These are phyloP conservation scores for Eutrema heterophyllum DNA, from an alignment of 345 rosid genomes.

Conservation along the genomic window DNA sequence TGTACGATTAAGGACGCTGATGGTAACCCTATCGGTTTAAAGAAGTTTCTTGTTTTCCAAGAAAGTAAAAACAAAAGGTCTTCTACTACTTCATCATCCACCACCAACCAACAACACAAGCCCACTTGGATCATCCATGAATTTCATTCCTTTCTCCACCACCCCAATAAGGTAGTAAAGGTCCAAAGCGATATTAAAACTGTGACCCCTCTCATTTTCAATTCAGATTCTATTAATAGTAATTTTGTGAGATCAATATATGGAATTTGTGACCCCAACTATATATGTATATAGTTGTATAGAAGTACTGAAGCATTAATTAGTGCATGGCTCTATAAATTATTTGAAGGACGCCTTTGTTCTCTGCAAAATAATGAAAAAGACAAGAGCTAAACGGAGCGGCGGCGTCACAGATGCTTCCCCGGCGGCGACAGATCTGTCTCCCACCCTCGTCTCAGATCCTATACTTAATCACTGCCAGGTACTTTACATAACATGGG, in stretches of 20 bases:
- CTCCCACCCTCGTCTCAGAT: neutral
- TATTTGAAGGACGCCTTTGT: constrained; percentile 21
- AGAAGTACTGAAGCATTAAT: neutral
- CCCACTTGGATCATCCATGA: constrained; percentile 25
- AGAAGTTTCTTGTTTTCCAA: constrained; percentile 25
- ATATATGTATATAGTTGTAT: neutral
- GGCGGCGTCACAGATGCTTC: neutral
- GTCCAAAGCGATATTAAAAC: neutral
- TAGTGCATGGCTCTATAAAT: neutral
- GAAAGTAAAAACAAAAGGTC: constrained; percentile 12
- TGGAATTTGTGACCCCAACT: neutral
- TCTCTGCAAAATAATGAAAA: constrained; percentile 24
- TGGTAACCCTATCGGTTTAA: constrained; percentile 25
- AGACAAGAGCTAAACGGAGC: neutral
- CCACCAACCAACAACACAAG: neutral
- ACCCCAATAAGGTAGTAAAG: constrained; percentile 24
- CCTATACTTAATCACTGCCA: neutral
- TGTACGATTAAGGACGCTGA: constrained; percentile 10
- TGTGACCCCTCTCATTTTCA: neutral
- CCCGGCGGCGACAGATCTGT: neutral
- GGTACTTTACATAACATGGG: neutral
- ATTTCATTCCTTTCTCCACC: constrained; percentile 23
- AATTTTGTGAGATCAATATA: neutral
- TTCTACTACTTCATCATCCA: neutral
- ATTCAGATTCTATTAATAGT: neutral